Conservation (phyloP, 208 protist genomes). For the Crithidia acanthocephali region DNA sequence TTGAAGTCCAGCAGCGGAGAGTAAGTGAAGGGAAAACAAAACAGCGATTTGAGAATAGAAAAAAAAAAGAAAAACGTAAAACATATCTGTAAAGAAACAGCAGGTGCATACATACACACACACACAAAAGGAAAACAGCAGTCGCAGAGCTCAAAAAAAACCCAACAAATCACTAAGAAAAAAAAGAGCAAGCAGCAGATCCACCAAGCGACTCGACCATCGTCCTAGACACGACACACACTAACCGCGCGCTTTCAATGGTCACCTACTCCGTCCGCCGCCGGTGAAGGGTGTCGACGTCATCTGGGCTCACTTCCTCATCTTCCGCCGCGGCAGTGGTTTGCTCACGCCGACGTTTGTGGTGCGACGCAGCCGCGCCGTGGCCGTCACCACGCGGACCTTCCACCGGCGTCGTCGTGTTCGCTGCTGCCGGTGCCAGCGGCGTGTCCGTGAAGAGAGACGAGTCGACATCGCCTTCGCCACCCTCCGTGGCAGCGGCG, state of each 20-base stretch:
- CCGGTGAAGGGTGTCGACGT: background rate
- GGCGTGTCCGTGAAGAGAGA: conserved; percentile 30
- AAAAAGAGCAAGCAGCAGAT: too few relatives aligned
- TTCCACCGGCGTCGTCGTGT: background rate
- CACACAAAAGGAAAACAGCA: too few relatives aligned
- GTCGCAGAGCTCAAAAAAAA: too few relatives aligned
- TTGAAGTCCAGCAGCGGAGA: too few relatives aligned
- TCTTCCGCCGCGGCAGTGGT: background rate
- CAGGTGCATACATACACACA: background rate
- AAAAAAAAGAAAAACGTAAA: background rate
- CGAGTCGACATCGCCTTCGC: background rate
- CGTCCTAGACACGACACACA: background rate
- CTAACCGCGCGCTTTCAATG: too few relatives aligned
- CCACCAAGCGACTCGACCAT: too few relatives aligned
- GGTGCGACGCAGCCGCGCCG: background rate
- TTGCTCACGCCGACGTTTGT: conserved; percentile 22
- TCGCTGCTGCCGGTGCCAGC: background rate
- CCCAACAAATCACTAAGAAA: too few relatives aligned
- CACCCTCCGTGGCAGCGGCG: background rate
- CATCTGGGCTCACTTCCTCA: background rate
- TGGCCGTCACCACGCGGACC: background rate
- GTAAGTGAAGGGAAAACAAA: too few relatives aligned
- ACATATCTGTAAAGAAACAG: background rate
- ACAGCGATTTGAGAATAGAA: too few relatives aligned
- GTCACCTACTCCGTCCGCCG: conserved; percentile 13